Evolutionary conservation across 352 stramenopile species (phyloP), one percentile per base, ranked within the genome.

Genomic region (Globisporangium orthogonon): DNA sequence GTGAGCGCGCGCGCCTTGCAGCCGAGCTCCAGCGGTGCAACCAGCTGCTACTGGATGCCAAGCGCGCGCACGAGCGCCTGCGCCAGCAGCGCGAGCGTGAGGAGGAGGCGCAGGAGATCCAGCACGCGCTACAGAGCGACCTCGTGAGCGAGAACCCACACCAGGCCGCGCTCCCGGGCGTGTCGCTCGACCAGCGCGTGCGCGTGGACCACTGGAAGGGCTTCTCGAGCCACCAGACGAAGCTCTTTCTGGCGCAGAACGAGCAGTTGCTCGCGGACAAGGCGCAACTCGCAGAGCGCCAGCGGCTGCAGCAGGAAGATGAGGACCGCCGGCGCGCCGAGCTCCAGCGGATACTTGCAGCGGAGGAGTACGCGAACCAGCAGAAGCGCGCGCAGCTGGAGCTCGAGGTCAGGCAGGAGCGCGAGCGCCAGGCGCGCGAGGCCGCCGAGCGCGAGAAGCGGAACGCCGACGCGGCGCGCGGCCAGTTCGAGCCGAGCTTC

Each of bases 191-290:
- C 14, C 74, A 80, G 17, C 77, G 82, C 7, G 79, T 92, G 28
- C 78, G 82, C 37, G 77, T 91, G 7, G 82, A 92, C 63, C 79
- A 89, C 57, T 92, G 79, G 79, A 92, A 92, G 56, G 82, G 82
- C 0, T 73, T 90, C 29, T 89, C 78, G 1, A 62, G 41, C n/a
- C 61, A 77, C n/a, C 72, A 90, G 61, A 87, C 76, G 0, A 74
- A 68, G 45, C 63, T 60, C 28, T 73, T 78, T 52, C 64, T 92
- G 46, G 60, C 69, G 2, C 71, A 72, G 35, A 90, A 92, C 53
- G 74, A 92, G 49, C 56, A 77, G 5, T 54, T 90, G 23, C 51
- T 88, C 5, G 61, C 65, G 10, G 76, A 85, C 7, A 87, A 86
- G 50, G 70, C 70, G 28, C 60, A 65, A 7, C 67, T 76, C 23